These are phyloP conservation scores for Cudoniella acicularis DNA, from an alignment of 495 filamentous ascomycete species.

Conservation along the genomic window DNA sequence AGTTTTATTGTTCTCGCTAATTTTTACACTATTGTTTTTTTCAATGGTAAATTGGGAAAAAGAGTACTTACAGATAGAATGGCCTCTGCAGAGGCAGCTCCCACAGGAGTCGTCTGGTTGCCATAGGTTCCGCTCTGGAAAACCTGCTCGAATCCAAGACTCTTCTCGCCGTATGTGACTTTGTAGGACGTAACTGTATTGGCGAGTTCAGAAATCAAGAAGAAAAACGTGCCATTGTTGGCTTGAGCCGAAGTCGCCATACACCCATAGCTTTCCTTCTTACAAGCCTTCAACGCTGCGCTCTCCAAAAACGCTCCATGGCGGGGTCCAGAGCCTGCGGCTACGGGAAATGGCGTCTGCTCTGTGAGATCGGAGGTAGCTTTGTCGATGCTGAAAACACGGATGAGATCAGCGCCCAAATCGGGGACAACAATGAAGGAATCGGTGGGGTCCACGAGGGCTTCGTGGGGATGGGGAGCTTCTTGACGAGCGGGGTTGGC, in stretches of 20 bases:
- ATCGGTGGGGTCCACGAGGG: conserved; percentile 65
- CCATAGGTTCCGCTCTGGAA: conserved; percentile 40
- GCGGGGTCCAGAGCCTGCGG: conserved; percentile 59
- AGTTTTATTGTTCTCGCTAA: background rate
- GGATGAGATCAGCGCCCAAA: conserved; percentile 67
- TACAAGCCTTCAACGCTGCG: too few species aligned
- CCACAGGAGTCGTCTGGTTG: conserved; percentile 28
- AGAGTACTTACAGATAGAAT: conserved; percentile 29
- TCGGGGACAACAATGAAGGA: conserved; percentile 65
- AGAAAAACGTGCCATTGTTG: conserved; percentile 49
- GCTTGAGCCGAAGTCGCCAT: conserved; percentile 19
- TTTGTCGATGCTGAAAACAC: conserved; percentile 54
- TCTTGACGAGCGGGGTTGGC: conserved; percentile 53
- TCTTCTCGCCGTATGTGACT: conserved; percentile 49
- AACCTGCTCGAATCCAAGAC: conserved; percentile 42
- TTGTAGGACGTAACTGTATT: conserved; percentile 56
- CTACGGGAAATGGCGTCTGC: conserved; percentile 28
- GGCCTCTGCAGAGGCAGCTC: conserved; percentile 55
- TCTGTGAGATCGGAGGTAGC: conserved; percentile 32
- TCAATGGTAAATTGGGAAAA: conserved; percentile 41
- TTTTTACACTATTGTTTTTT: background rate
- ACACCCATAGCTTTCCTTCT: background rate
- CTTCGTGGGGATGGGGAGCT: conserved; percentile 66
- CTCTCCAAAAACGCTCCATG: conserved; percentile 56
- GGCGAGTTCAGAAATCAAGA: conserved; percentile 59